Evolutionary conservation across 768 basidiomycete species (phyloP).

Genomic region (Neoboletus brunneissimus): DNA sequence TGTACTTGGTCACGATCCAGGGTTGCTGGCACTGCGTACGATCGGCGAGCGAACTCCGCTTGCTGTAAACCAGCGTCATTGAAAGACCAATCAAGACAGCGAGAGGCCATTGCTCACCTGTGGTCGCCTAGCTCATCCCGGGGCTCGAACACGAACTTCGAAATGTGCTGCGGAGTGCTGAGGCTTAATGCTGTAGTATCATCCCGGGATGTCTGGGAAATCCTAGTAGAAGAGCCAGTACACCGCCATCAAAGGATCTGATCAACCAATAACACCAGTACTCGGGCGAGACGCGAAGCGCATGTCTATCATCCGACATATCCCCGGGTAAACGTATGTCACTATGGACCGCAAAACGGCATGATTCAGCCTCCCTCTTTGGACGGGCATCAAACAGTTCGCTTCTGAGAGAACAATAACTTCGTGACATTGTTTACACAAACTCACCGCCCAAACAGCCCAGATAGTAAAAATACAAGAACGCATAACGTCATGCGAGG

Average conservation of each 20-base stretch:
- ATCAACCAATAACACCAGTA: neutral
- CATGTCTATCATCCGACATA: neutral
- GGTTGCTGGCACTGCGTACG: neutral
- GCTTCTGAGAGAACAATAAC: neutral
- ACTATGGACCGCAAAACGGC: no score
- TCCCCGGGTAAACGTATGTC: no score
- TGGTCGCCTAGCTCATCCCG: neutral
- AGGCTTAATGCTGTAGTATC: neutral
- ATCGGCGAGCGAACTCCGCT: neutral
- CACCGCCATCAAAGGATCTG: neutral
- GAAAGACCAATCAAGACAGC: neutral
- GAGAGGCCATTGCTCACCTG: slow-evolving; percentile 9
- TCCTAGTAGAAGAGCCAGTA: neutral
- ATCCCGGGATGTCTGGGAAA: neutral
- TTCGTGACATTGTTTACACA: neutral
- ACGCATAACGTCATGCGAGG: neutral
- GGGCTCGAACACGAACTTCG: neutral
- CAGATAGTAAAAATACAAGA: neutral
- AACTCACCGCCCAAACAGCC: neutral
- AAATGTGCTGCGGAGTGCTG: neutral
- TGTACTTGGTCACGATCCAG: slow-evolving; percentile 1
- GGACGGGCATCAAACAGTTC: neutral
- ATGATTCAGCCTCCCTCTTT: no score
- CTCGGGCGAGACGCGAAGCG: neutral
- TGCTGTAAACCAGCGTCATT: slow-evolving; percentile 12